Evolutionary conservation across 805 yeast species (phyloP).

Genomic region (Jamesozyma gamospora): DNA sequence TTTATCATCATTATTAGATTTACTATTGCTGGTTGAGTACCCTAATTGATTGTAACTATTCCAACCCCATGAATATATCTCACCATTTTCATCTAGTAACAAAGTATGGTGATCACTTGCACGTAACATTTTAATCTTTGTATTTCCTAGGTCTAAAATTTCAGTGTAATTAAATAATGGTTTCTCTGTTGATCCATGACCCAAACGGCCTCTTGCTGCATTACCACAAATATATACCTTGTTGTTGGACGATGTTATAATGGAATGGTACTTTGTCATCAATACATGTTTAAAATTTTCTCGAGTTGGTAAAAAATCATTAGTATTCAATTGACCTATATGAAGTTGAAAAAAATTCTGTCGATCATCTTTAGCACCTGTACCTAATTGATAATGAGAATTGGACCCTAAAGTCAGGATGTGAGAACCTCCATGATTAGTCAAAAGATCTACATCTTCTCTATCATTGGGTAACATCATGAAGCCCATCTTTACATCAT

Average conservation of each 20-base stretch:
- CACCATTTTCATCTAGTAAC: conserved; percentile 41
- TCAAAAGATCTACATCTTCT: not conserved
- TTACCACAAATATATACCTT: conserved; percentile 54
- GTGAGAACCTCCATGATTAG: conserved; percentile 44
- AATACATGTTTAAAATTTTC: conserved; percentile 36
- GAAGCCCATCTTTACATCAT: conserved; percentile 3
- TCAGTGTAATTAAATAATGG: conserved; percentile 37
- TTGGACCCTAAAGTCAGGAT: conserved; percentile 56
- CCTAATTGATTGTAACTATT: conserved; percentile 65
- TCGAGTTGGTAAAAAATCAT: conserved; percentile 1
- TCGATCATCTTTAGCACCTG: conserved; percentile 53
- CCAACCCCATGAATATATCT: conserved; percentile 73
- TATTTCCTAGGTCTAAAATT: conserved; percentile 32
- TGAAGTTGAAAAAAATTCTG: conserved; percentile 34
- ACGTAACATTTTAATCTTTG: conserved; percentile 32
- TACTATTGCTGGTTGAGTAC: conserved; percentile 28
- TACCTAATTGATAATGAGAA: conserved; percentile 51
- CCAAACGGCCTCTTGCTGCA: conserved; percentile 63
- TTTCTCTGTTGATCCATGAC: conserved; percentile 36
- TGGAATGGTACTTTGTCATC: conserved; percentile 58
- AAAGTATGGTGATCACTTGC: conserved; percentile 62
- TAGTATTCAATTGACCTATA: conserved; percentile 21
- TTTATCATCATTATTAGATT: conserved; percentile 17
- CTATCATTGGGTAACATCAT: conserved; percentile 3
- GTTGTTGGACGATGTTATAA: conserved; percentile 45